Evolutionary conservation across 257 asterid species (phyloP).

Genomic region (Solanum ossicruentum): DNA sequence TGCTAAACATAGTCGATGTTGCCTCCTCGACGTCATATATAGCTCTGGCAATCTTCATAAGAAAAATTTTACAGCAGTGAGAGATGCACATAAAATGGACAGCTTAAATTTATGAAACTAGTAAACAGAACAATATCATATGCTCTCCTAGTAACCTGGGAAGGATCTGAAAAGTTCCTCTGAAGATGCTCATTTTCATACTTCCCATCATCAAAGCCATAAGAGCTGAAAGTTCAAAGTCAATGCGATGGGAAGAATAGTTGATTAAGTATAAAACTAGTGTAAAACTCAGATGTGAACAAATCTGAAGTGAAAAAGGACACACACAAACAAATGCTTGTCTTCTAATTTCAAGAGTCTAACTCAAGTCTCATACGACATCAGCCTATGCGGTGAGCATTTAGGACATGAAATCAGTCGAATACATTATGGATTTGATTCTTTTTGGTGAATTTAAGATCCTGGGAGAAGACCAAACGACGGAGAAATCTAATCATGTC

Average conservation of each 20-base stretch:
- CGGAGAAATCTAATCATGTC: not conserved
- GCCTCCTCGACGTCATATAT: slow-evolving; percentile 94
- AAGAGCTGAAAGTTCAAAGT: slow-evolving; percentile 41
- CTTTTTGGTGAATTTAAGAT: not conserved
- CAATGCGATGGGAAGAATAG: not conserved
- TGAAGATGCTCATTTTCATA: slow-evolving; percentile 66
- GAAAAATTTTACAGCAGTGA: slow-evolving; percentile 12
- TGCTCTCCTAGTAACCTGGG: slow-evolving; percentile 43
- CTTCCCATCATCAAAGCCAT: slow-evolving; percentile 60
- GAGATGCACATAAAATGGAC: slow-evolving; percentile 1
- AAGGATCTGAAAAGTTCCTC: slow-evolving; percentile 45
- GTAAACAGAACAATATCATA: not conserved
- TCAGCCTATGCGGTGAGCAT: not conserved
- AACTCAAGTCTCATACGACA: not conserved
- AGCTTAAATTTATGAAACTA: not conserved
- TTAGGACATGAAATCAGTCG: not conserved
- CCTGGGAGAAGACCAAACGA: not conserved
- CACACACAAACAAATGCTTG: not conserved
- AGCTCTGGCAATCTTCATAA: slow-evolving; percentile 64
- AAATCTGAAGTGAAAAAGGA: not conserved
- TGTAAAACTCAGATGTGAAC: not conserved
- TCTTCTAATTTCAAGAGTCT: not conserved
- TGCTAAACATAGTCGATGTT: slow-evolving; percentile 62
- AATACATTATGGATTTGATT: not conserved
- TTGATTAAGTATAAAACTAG: not conserved